phyloP scores from a whole-genome alignment of 441 rosid species.

The Brassica balearica region DNA sequence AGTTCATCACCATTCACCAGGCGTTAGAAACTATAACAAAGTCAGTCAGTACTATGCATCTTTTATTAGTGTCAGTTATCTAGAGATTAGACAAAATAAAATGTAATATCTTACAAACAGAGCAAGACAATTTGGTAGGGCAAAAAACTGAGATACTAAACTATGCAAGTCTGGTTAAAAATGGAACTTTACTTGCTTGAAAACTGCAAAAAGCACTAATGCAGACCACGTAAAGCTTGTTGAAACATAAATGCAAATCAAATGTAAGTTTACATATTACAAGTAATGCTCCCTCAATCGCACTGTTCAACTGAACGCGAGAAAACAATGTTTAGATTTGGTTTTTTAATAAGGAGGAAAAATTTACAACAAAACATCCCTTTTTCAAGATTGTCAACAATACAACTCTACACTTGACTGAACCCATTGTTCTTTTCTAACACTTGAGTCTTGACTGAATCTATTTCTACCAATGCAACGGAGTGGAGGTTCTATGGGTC shows the following conservation, averaged over 20 bases:
- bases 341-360: not conserved
- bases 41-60: constrained; percentile 11
- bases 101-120: constrained; percentile 22
- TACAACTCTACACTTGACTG: constrained; percentile 29
- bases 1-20: constrained; percentile 27
- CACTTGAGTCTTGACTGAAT: constrained; percentile 16
- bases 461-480: constrained; percentile 16
- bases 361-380: constrained; percentile 19
- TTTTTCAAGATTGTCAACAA: constrained; percentile 6
- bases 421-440: constrained; percentile 19
- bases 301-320: constrained; percentile 14
- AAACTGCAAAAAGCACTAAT: constrained; percentile 5
- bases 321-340: not conserved
- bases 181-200: not conserved
- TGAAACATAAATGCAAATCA: constrained; percentile 15
- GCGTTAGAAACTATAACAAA: constrained; percentile 11
- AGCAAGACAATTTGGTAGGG: constrained; percentile 22
- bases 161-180: not conserved
- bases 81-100: constrained; percentile 5
- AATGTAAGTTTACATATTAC: constrained; percentile 3
- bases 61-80: not conserved
- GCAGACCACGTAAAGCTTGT: not conserved
- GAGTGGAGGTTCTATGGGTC: constrained; percentile 35
- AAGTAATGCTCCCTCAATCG: not conserved
- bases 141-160: not conserved